These are phyloP conservation scores for Kuraishia ogatae DNA, from an alignment of 805 yeast genomes.

Conservation along the genomic window DNA sequence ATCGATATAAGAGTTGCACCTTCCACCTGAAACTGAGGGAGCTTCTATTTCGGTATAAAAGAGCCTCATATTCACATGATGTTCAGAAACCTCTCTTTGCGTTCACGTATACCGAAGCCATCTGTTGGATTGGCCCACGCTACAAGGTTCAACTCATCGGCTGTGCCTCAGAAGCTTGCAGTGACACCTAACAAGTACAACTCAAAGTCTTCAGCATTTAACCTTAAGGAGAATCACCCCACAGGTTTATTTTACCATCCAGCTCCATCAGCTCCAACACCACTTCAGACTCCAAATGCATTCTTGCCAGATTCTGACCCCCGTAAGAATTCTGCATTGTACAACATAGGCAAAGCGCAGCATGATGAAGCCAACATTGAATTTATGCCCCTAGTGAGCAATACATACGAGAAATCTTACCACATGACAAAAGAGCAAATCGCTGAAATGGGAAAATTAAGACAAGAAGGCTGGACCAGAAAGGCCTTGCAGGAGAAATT, in stretches of 20 bases:
- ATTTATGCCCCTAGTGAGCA: constrained; percentile 21
- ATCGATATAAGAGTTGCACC: background rate
- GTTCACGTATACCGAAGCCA: background rate
- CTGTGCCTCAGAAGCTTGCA: constrained; percentile 7
- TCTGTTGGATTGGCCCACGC: background rate
- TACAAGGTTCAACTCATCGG: background rate
- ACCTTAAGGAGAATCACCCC: constrained; percentile 23
- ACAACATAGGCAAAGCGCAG: constrained; percentile 16
- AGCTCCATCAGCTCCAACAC: constrained; percentile 24
- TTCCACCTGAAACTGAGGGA: background rate
- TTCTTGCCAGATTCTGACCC: constrained; percentile 23
- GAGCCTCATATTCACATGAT: background rate
- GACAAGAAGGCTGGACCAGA: constrained; percentile 21
- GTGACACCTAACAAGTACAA: constrained; percentile 27
- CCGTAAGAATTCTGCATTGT: constrained; percentile 16
- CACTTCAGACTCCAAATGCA: constrained; percentile 24
- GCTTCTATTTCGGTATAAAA: background rate
- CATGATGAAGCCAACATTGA: constrained; percentile 11
- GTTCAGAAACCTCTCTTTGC: background rate
- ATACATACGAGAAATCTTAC: constrained; percentile 16
- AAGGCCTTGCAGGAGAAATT: constrained; percentile 20
- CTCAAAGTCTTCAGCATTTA: constrained; percentile 26
- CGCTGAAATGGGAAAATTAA: constrained; percentile 18
- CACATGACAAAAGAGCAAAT: constrained; percentile 16
- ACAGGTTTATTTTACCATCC: constrained; percentile 26